A percentile compares a stretch with the other conserved stretches of the same genome.
Evolutionary conservation across 2,329 filamentous ascomycete genomes (phyloP).

Genomic region (Raffaelea albimanens): DNA sequence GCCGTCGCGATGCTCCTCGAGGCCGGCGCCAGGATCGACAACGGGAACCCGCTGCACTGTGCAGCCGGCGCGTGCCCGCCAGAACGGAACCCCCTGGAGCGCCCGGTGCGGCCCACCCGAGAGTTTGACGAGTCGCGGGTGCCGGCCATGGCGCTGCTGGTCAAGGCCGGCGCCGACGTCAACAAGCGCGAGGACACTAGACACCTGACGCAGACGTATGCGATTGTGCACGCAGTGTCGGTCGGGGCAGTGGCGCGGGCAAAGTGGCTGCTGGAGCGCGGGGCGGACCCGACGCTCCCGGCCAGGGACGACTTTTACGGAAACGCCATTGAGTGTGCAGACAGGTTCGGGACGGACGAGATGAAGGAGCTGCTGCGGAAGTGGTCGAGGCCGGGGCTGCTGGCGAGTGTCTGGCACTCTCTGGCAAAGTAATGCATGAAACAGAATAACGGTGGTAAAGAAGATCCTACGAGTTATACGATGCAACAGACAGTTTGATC

Average conservation of each 20-base stretch:
- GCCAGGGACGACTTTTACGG: no score
- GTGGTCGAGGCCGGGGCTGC: no score
- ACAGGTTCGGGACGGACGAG: no score
- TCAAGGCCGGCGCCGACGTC: neutral
- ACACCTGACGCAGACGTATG: neutral
- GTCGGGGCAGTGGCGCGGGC: neutral
- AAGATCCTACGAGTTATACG: no score
- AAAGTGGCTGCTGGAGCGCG: neutral
- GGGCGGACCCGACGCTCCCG: neutral
- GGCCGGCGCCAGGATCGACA: neutral
- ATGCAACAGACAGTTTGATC: no score
- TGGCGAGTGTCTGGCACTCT: no score
- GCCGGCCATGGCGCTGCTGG: neutral
- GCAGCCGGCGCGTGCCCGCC: neutral
- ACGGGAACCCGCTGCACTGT: neutral
- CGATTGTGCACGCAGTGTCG: neutral
- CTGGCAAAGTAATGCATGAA: no score
- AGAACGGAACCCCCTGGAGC: no score
- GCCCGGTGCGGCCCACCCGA: neutral
- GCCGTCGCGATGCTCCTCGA: neutral
- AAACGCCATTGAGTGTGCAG: no score
- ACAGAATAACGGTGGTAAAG: no score
- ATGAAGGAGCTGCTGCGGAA: no score
- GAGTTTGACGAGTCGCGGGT: neutral
- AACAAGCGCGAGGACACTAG: neutral